A percentile compares a stretch with the other conserved stretches of the same genome.
These are phyloP conservation scores for Hyphopichia khmerensis DNA, from an alignment of 1,139 yeast genomes.

Conservation along the genomic window DNA sequence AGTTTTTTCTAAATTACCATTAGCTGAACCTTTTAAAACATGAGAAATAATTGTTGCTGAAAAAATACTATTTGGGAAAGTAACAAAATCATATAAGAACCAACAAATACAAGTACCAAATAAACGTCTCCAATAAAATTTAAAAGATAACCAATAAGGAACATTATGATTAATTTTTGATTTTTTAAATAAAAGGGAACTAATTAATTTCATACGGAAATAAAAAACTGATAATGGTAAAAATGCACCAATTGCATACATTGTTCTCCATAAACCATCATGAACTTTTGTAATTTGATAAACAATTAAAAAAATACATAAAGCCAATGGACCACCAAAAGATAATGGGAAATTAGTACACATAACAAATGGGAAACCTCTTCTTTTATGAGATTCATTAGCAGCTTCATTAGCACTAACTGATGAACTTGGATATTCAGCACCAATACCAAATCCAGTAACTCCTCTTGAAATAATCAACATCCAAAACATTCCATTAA, in stretches of 20 bases:
- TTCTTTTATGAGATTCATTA: conserved; percentile 55
- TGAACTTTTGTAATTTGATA: conserved; percentile 53
- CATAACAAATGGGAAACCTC: conserved; percentile 64
- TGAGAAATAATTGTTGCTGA: conserved; percentile 44
- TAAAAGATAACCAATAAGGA: conserved; percentile 48
- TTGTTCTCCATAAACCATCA: conserved; percentile 68
- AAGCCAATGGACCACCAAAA: conserved; percentile 78
- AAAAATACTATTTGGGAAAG: conserved; percentile 53
- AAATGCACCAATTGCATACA: conserved; percentile 71
- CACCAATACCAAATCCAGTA: conserved; percentile 76
- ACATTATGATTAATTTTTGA: conserved; percentile 43
- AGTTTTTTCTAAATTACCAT: conserved; percentile 31
- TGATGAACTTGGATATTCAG: conserved; percentile 73
- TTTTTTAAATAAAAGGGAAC: conserved; percentile 52
- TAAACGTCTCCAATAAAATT: conserved; percentile 46
- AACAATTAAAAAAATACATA: conserved; percentile 65
- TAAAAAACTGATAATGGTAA: conserved; percentile 75
- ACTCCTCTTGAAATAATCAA: conserved; percentile 64
- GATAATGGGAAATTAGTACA: conserved; percentile 73
- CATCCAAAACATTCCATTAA: conserved; percentile 66
- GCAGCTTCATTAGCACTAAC: conserved; percentile 74
- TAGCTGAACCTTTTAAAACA: conserved; percentile 28
- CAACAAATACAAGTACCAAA: conserved; percentile 47
- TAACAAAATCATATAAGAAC: conserved; percentile 54
- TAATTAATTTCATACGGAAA: conserved; percentile 70